Base-by-base conservation (phyloP, 257 asterid species). In the Voacanga thouarsii region DNA sequence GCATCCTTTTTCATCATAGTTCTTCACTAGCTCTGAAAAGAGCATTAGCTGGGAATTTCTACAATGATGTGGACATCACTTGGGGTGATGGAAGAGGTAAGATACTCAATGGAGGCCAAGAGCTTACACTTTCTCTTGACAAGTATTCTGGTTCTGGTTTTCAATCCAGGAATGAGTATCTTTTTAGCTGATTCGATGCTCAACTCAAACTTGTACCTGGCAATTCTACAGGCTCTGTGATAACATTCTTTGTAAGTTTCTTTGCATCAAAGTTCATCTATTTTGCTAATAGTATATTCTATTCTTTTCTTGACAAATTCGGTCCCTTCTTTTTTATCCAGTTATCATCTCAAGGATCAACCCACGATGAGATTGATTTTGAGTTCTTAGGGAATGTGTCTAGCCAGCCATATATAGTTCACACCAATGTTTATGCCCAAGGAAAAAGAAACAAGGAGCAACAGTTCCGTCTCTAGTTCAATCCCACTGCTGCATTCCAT, bases 191-290 rank as follows among this genome's bases (percentile, higher is more conserved):
- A 72, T 83, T 92, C 2, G 96, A 92, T 45, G 47, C 88, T 83
- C 89, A 92, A 80, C 78, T 92, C 77, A 92, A 90, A 81, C 92
- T 92, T 56, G 75, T 92, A 0, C 89, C 93, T 2, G 81, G 83
- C 3, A 83, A 92, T 79, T 92, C 96, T 1, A 96, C 95, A 19
- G 97, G 96, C 83, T 85, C 97, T 0, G 97, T 92, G 69, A 85
- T 96, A 0, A 89, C 97, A 0, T 90, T 90, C 66, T 92, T 71
- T 28, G 96, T 89, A 79, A 83, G 90, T 69, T 8, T 14, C 59
- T 1, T 1, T 12, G 10, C 55, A 9, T 49, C 53, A 49, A 49
- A 49, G 2, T 49, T 12, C 57, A 43, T 43, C 45, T 43, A 43
- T 43, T 43, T n/a, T n/a, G n/a, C 45, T 2, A 3, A 3, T n/a